Conservation (phyloP, 2,329 filamentous ascomycete genomes). For the Claviceps spartinae region DNA sequence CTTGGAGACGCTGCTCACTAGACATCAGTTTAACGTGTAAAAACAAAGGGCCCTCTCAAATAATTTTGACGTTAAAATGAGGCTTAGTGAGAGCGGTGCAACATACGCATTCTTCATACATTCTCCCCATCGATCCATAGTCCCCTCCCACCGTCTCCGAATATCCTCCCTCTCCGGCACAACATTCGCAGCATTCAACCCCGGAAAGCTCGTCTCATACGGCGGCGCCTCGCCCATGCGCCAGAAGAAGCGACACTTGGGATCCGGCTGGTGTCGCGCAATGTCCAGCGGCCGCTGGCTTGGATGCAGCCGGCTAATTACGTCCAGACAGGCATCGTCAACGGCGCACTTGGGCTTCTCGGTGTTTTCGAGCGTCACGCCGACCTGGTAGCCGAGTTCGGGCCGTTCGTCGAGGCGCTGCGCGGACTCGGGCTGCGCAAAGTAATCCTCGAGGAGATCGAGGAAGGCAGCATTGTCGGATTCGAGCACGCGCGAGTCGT, state of each 20-base stretch:
- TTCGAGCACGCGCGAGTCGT: constrained; percentile 44
- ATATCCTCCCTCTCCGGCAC: constrained; percentile 36
- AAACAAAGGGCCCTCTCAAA: not conserved
- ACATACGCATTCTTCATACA: constrained; percentile 47
- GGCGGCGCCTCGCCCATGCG: constrained; percentile 41
- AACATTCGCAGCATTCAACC: constrained; percentile 41
- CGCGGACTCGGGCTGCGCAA: constrained; percentile 37
- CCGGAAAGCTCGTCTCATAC: constrained; percentile 40
- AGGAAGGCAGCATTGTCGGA: constrained; percentile 42
- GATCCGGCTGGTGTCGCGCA: constrained; percentile 40
- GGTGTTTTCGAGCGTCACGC: constrained; percentile 48
- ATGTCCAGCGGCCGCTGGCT: constrained; percentile 45
- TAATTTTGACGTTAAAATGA: not conserved
- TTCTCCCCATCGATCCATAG: constrained; percentile 43
- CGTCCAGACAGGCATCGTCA: constrained; percentile 44
- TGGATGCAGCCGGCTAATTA: constrained; percentile 40
- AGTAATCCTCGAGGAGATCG: constrained; percentile 51
- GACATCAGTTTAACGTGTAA: not conserved
- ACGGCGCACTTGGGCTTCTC: constrained; percentile 51
- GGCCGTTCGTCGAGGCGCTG: constrained; percentile 41
- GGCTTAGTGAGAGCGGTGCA: not conserved
- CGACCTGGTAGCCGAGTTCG: constrained; percentile 45
- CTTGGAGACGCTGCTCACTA: constrained; percentile 33
- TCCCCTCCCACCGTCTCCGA: constrained; percentile 34
- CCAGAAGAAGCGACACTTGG: constrained; percentile 53